phyloP scores from a whole-genome alignment of 1,284 basidiomycete species.

The Puccinia horiana region DNA sequence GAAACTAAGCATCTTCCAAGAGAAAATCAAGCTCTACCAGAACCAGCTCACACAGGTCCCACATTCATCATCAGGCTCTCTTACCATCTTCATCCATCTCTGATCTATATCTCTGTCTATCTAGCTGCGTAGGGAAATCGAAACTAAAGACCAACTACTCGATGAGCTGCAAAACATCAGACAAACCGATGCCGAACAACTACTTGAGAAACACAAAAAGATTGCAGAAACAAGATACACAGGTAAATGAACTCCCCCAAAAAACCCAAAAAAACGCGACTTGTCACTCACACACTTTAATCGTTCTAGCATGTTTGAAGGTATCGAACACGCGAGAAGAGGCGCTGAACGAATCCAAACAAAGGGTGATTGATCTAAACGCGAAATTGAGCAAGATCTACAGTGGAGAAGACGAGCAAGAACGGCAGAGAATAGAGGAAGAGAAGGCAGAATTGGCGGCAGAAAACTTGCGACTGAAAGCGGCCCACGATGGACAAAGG shows the following conservation, averaged over 20 bases:
- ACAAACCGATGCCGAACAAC: slow-evolving; percentile 31
- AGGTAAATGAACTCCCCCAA: slow-evolving; percentile 6
- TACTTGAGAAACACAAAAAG: slow-evolving; percentile 23
- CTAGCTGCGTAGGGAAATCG: slow-evolving; percentile 32
- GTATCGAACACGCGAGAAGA: slow-evolving; percentile 7
- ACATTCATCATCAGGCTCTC: not conserved
- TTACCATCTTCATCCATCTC: not conserved
- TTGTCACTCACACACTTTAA: not conserved
- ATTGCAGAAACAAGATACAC: slow-evolving; percentile 10
- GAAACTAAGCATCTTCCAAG: slow-evolving; percentile 17
- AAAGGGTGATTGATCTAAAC: slow-evolving; percentile 28
- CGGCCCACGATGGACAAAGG: slow-evolving; percentile 22
- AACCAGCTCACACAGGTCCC: not conserved
- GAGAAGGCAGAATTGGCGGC: slow-evolving; percentile 24
- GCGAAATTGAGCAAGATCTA: slow-evolving; percentile 27
- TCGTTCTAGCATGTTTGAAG: slow-evolving; percentile 9
- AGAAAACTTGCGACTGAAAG: slow-evolving; percentile 13
- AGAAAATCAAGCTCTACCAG: slow-evolving; percentile 32
- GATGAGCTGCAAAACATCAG: slow-evolving; percentile 35
- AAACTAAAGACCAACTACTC: slow-evolving; percentile 34
- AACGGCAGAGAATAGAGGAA: slow-evolving; percentile 26
- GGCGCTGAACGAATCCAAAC: not conserved
- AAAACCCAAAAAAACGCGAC: not conserved
- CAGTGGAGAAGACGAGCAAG: slow-evolving; percentile 44
- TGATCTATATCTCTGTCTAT: not conserved